Evolutionary conservation across 2,329 filamentous ascomycete species (phyloP).

Genomic region (Calonectria pseudoturangicola): DNA sequence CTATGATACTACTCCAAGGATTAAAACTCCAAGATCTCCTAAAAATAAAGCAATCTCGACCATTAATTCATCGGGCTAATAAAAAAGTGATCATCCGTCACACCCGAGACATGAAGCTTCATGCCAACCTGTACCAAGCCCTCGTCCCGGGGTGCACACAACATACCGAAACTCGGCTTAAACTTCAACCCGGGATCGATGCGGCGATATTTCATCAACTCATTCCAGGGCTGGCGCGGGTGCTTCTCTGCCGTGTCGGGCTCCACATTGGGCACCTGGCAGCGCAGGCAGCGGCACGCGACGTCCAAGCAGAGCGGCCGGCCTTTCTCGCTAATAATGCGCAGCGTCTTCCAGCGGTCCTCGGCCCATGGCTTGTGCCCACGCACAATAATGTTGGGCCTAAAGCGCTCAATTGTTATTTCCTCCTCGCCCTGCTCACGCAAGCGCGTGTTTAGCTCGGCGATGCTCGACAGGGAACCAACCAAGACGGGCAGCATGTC

Average conservation of each 20-base stretch:
- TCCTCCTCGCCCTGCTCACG: constrained; percentile 61
- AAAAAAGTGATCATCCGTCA: constrained; percentile 71
- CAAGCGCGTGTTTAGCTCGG: constrained; percentile 75
- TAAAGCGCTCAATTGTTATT: constrained; percentile 77
- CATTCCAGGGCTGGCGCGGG: constrained; percentile 76
- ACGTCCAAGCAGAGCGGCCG: constrained; percentile 70
- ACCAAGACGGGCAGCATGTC: constrained; percentile 76
- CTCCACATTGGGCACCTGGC: constrained; percentile 79
- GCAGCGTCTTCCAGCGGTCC: constrained; percentile 77
- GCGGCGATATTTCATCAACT: constrained; percentile 75
- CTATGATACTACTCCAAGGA: too few relatives aligned
- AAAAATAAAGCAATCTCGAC: too few relatives aligned
- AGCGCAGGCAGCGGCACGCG: constrained; percentile 75
- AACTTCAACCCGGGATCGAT: constrained; percentile 77
- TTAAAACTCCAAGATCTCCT: too few relatives aligned
- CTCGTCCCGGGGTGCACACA: constrained; percentile 74
- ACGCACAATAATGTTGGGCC: constrained; percentile 77
- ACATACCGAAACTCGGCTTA: constrained; percentile 81
- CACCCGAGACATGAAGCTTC: constrained; percentile 73
- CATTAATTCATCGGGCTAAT: constrained; percentile 54
- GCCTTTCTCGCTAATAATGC: constrained; percentile 59
- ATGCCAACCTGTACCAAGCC: constrained; percentile 74
- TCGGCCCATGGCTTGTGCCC: constrained; percentile 76
- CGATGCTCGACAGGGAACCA: constrained; percentile 72
- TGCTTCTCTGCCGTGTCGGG: constrained; percentile 77